These are phyloP conservation scores for Monocercomonoides exilis DNA, from an alignment of 78 protist genomes.

Conservation along the genomic window DNA sequence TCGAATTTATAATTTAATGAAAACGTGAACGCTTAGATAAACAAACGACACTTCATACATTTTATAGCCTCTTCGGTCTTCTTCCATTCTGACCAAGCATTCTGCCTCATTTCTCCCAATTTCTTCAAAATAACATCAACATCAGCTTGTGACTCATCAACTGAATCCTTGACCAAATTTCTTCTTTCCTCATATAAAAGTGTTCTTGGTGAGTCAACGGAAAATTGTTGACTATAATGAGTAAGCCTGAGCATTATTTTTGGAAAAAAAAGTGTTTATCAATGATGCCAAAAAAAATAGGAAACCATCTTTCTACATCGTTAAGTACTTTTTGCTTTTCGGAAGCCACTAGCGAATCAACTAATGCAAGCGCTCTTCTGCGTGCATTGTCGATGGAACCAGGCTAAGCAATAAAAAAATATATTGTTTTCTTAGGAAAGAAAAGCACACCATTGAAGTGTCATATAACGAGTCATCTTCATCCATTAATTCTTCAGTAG, in stretches of 20 bases:
- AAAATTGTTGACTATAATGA: not conserved
- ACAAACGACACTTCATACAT: not conserved
- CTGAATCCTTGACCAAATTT: not conserved
- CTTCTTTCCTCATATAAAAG: not conserved
- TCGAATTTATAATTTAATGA: not conserved
- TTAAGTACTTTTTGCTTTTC: not conserved
- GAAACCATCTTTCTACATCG: not conserved
- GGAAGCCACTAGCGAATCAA: not conserved
- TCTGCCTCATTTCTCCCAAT: not conserved
- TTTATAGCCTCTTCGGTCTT: not conserved
- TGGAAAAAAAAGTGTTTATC: no score
- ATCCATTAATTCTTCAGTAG: no score
- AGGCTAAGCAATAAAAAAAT: no score
- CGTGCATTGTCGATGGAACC: not conserved
- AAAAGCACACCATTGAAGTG: no score
- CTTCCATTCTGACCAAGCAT: not conserved
- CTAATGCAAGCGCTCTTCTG: not conserved
- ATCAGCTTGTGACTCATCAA: not conserved
- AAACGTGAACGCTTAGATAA: no score
- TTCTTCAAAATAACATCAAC: not conserved
- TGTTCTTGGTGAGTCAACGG: not conserved
- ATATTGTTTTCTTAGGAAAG: no score
- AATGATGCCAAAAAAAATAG: not conserved
- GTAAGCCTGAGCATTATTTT: no score
- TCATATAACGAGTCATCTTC: no score